Evolutionary conservation across 768 basidiomycete genomes (phyloP), one percentile per base, ranked within the genome.

Genomic region (Sarcodon sp.): DNA sequence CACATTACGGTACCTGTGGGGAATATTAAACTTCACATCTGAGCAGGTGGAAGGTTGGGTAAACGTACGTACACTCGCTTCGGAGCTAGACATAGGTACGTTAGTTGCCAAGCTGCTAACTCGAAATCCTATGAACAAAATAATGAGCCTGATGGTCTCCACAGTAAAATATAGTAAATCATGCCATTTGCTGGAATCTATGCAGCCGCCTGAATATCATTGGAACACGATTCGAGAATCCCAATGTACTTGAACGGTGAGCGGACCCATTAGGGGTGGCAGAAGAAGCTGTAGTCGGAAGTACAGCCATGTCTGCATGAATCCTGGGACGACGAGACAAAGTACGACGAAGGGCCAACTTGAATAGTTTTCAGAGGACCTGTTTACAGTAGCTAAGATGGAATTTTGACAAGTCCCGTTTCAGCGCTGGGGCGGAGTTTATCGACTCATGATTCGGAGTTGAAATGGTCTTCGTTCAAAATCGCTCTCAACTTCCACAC

Each of bases 51-150:
- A 18, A 8, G n/a, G 11, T 16, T 33, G 35, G 39, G 8, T 41
- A 2, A 27, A 13, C 16, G 7, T 32, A 60, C 79, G 63, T 57
- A 96, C 83, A 98, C 93, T 77, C 90, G 75, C 59, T 84, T 76
- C 0, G 94, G 94, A 3, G 91, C 82, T 47, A 97, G 75, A 61
- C 91, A 93, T 2, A 97, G 71, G 67, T 96, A 96, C 8, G 87
- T 91, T 49, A 98, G 65, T 61, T 96, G 91, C 91, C 93, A 97
- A 32, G 88, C 84, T 9, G 94, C 94, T 43, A 94, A 69, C 64
- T 98, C 94, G 65, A 97, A 96, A 64, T 98, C 94, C 93, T 97
- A 60, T 11, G 47, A 47, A 9, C 35, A 33, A 45, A 41, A 35
- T 37, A 35, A 38, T 13, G 43, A 31, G 16, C 38, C 13, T 39